Conservation (phyloP, 2,329 filamentous ascomycete species). For the Fusarium sp. region DNA sequence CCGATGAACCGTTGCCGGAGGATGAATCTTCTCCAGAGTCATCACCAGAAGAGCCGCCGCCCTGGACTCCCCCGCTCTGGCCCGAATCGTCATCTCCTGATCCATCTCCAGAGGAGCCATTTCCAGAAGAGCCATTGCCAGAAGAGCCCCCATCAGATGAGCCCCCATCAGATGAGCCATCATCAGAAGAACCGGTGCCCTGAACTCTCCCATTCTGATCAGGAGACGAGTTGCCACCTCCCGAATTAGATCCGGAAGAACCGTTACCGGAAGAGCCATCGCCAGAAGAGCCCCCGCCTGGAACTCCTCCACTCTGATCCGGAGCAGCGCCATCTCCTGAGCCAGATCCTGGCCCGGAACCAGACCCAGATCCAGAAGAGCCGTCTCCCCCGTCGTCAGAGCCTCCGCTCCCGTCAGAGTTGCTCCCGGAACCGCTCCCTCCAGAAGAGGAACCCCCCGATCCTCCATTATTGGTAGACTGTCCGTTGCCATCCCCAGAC, state of each 20-base stretch:
- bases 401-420: background rate
- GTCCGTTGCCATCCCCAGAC: background rate
- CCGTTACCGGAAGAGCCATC: background rate
- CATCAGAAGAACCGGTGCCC: background rate
- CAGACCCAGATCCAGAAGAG: background rate
- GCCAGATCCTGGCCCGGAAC: background rate
- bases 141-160: background rate
- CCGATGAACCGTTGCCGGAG: background rate
- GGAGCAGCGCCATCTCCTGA: background rate
- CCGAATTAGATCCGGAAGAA: background rate
- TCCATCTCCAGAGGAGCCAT: background rate
- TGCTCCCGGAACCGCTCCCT: background rate
- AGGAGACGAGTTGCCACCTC: background rate
- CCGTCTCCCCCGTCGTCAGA: background rate
- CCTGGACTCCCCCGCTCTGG: background rate
- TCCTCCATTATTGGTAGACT: background rate
- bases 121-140: background rate
- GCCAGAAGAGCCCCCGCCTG: background rate
- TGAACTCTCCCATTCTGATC: background rate
- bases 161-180: background rate
- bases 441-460: background rate
- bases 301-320: background rate
- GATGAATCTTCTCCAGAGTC: background rate
- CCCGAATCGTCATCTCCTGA: background rate
- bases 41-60: background rate